phyloP scores from a whole-genome alignment of 1,284 basidiomycete species.

The Volvariella surrecta region DNA sequence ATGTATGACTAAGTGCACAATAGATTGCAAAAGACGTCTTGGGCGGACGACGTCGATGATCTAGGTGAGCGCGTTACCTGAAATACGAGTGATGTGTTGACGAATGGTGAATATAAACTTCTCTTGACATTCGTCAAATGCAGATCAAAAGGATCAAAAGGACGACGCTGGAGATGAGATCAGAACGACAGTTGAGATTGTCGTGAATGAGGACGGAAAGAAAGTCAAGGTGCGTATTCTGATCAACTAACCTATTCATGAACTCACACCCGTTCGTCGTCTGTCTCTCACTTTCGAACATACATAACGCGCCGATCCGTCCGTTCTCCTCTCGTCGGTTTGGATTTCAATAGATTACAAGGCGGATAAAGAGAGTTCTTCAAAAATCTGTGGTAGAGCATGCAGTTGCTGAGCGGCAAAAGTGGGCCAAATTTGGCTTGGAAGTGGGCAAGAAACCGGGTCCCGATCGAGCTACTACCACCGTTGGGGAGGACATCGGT shows the following conservation, averaged over 20 bases:
- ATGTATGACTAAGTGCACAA: too few relatives aligned
- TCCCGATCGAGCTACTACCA: conserved; percentile 92
- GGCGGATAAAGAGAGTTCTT: conserved; percentile 81
- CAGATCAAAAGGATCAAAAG: conserved; percentile 41
- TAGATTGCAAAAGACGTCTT: conserved; percentile 58
- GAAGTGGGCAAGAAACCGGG: conserved; percentile 87
- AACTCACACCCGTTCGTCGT: background rate
- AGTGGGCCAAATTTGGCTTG: conserved; percentile 87
- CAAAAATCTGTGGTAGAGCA: conserved; percentile 94
- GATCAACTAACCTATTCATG: background rate
- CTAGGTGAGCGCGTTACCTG: conserved; percentile 33
- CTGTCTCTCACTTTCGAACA: background rate
- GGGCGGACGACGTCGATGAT: conserved; percentile 81
- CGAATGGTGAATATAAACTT: background rate
- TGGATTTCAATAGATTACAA: conserved; percentile 66
- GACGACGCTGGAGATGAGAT: conserved; percentile 86
- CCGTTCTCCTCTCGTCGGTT: too few relatives aligned
- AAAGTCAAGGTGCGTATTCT: conserved; percentile 73
- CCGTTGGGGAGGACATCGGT: conserved; percentile 86
- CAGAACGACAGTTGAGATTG: conserved; percentile 79
- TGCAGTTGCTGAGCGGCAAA: conserved; percentile 87
- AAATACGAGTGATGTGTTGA: conserved; percentile 7
- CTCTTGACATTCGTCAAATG: background rate
- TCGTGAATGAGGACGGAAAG: conserved; percentile 87
- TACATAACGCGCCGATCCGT: too few relatives aligned